These are phyloP conservation scores for Dillenia turbinata DNA, from an alignment of 164 flowering plant genomes.

Conservation along the genomic window DNA sequence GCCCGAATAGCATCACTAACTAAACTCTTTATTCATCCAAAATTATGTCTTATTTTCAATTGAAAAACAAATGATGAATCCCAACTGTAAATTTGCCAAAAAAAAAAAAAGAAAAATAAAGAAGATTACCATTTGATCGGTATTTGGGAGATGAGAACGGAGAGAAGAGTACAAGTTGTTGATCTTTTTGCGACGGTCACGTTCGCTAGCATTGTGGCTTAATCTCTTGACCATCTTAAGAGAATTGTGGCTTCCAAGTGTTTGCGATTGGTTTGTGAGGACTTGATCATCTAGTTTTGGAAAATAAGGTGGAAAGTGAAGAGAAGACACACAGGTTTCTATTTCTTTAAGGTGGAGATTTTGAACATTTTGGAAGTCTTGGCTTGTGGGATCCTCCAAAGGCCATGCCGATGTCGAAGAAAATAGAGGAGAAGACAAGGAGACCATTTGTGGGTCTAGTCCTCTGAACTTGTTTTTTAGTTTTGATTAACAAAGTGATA, in stretches of 20 bases:
- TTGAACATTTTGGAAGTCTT: background rate
- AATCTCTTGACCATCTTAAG: constrained; percentile 11
- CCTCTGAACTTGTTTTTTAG: background rate
- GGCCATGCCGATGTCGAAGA: constrained; percentile 21
- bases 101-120: background rate
- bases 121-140: constrained; percentile 9
- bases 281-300: background rate
- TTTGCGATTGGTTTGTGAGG: background rate
- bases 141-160: constrained; percentile 10
- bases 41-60: no score
- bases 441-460: background rate
- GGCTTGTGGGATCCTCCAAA: constrained; percentile 7
- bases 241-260: background rate
- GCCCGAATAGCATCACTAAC: no score
- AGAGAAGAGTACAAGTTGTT: constrained; percentile 14
- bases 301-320: constrained; percentile 1
- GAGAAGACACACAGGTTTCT: constrained; percentile 1
- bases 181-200: constrained; percentile 12
- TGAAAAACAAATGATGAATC: background rate
- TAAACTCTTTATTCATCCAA: no score
- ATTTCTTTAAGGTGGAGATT: background rate
- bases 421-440: constrained; percentile 19
- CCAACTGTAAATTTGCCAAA: background rate
- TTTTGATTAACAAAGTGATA: background rate
- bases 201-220: constrained; percentile 17